phyloP scores from a whole-genome alignment of 2,329 filamentous ascomycete species.

The Pezicula radicicola region DNA sequence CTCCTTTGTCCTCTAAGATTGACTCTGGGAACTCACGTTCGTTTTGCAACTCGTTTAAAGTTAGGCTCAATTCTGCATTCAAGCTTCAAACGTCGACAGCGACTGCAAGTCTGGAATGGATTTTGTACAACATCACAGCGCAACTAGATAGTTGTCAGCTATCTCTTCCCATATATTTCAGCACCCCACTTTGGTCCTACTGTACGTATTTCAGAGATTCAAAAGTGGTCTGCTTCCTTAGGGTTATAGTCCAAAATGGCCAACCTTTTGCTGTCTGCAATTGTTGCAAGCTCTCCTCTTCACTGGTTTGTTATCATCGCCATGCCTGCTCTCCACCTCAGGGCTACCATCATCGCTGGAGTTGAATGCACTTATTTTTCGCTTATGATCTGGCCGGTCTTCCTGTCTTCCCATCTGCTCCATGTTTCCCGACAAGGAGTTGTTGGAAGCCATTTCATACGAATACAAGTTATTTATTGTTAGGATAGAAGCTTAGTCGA shows the following conservation, averaged over 20 bases:
- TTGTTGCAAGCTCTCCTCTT: conserved; percentile 59
- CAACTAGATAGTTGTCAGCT: conserved; percentile 39
- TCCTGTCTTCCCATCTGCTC: not conserved
- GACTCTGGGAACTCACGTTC: conserved; percentile 24
- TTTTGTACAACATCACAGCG: conserved; percentile 66
- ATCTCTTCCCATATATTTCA: not conserved
- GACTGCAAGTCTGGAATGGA: conserved; percentile 57
- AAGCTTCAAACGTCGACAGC: conserved; percentile 60
- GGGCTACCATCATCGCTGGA: not conserved
- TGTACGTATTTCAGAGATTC: too few species aligned
- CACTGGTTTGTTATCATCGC: not conserved
- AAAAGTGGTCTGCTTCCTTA: too few species aligned
- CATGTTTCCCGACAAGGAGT: too few species aligned
- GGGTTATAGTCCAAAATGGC: conserved; percentile 2
- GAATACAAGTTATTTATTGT: too few species aligned
- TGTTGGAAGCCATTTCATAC: too few species aligned
- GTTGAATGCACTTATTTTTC: not conserved
- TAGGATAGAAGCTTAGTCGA: too few species aligned
- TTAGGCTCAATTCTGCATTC: conserved; percentile 66
- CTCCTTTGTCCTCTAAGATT: not conserved
- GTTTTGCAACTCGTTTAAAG: conserved; percentile 66
- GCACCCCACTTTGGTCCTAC: not conserved
- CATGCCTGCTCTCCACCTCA: conserved; percentile 1
- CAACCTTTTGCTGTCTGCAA: conserved; percentile 67
- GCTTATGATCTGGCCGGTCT: not conserved